These are phyloP conservation scores for Terfezia boudieri DNA, from an alignment of 495 filamentous ascomycete species.

Conservation along the genomic window DNA sequence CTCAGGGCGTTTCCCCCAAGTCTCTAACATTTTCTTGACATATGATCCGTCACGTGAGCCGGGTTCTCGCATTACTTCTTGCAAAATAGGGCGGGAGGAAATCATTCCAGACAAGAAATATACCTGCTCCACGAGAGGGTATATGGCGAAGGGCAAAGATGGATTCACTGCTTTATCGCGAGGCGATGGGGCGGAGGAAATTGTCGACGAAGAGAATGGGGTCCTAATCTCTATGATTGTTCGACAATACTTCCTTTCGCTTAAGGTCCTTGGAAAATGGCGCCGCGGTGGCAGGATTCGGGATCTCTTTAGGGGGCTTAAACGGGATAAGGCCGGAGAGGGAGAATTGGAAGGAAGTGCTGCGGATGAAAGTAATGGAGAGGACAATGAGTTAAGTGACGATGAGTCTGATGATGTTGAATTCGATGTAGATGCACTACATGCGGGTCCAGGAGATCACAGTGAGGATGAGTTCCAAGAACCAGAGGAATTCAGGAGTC, in stretches of 20 bases:
- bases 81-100: slow-evolving; percentile 33
- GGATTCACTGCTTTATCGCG: slow-evolving; percentile 54
- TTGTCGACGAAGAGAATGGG: slow-evolving; percentile 68
- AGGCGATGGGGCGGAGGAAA: slow-evolving; percentile 48
- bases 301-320: slow-evolving; percentile 2
- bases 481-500: slow-evolving; percentile 17
- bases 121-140: slow-evolving; percentile 38
- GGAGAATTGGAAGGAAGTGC: slow-evolving; percentile 38
- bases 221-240: slow-evolving; percentile 64
- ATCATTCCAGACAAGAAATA: slow-evolving; percentile 40
- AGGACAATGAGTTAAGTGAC: slow-evolving; percentile 19
- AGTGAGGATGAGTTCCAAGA: slow-evolving; percentile 20
- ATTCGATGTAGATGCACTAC: slow-evolving; percentile 21
- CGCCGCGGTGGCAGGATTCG: slow-evolving; percentile 31
- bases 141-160: slow-evolving; percentile 67
- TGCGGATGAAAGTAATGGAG: slow-evolving; percentile 23
- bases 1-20: slow-evolving; percentile 44
- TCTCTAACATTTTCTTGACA: slow-evolving; percentile 53
- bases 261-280: slow-evolving; percentile 62
- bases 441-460: slow-evolving; percentile 26
- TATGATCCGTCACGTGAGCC: slow-evolving; percentile 38
- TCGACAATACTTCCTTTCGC: slow-evolving; percentile 68
- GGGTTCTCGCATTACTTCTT: slow-evolving; percentile 39
- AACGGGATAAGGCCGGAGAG: slow-evolving; percentile 27
- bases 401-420: slow-evolving; percentile 10